A percentile compares a stretch with the other conserved stretches of the same genome.
Evolutionary conservation across 768 basidiomycete genomes (phyloP).

Genomic region (Mrakia gelida): DNA sequence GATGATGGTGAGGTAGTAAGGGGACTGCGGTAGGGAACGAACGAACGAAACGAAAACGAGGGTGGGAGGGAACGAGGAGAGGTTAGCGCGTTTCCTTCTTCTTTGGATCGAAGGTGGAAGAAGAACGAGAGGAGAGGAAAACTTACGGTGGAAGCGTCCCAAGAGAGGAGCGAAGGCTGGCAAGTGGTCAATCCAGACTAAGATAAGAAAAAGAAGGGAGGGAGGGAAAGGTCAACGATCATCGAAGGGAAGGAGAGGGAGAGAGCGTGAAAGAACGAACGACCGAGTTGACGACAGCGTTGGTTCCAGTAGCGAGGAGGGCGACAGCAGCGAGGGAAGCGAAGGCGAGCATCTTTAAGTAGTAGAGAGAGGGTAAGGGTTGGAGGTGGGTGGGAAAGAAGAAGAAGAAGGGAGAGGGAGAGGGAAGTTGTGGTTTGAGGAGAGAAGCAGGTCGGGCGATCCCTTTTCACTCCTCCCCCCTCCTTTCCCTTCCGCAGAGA

Average conservation of each 20-base stretch:
- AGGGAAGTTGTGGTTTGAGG: background rate
- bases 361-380: background rate
- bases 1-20: slow-evolving; percentile 29
- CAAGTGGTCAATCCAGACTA: background rate
- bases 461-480: too few species aligned
- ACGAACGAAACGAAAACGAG: background rate
- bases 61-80: too few species aligned
- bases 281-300: slow-evolving; percentile 1
- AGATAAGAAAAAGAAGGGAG: background rate
- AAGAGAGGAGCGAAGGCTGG: slow-evolving; percentile 13
- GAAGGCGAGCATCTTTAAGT: slow-evolving; percentile 1
- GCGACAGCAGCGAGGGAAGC: background rate
- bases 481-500: too few species aligned
- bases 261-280: background rate
- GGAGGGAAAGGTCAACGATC: background rate
- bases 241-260: background rate
- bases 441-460: background rate
- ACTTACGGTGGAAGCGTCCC: slow-evolving; percentile 6
- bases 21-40: background rate
- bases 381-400: too few species aligned
- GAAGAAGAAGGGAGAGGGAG: background rate
- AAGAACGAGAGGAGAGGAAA: background rate
- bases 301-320: background rate
- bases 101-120: background rate
- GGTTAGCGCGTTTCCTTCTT: background rate